These are phyloP conservation scores for Aspergillus calidoustus DNA, from an alignment of 2,329 filamentous ascomycete species.

Conservation along the genomic window DNA sequence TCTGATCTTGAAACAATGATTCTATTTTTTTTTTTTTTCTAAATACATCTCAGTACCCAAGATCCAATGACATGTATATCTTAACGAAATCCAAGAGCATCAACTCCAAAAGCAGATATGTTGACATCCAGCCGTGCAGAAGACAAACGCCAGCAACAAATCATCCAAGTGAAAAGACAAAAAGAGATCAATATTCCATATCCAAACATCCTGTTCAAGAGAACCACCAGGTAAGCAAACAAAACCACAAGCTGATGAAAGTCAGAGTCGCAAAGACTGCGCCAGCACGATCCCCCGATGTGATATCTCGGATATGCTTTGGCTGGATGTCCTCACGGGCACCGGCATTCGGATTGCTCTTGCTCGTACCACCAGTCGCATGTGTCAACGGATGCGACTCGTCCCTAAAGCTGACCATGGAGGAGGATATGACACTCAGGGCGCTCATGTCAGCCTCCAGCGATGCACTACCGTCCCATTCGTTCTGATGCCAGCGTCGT, in stretches of 20 bases:
- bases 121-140: background rate
- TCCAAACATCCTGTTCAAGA: conserved; percentile 25
- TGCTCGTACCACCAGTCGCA: conserved; percentile 63
- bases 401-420: conserved; percentile 32
- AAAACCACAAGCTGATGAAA: conserved; percentile 34
- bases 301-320: conserved; percentile 30
- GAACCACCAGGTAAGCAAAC: conserved; percentile 37
- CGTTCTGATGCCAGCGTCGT: conserved; percentile 45
- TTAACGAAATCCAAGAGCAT: background rate
- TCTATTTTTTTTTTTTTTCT: background rate
- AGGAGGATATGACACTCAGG: conserved; percentile 40
- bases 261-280: conserved; percentile 41
- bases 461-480: conserved; percentile 41
- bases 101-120: background rate
- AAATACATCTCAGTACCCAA: background rate
- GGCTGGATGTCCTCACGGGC: conserved; percentile 24
- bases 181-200: background rate
- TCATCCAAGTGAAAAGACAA: background rate
- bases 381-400: conserved; percentile 49
- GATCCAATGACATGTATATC: background rate
- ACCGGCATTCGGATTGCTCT: conserved; percentile 51
- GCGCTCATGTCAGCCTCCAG: conserved; percentile 50
- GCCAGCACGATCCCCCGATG: conserved; percentile 42
- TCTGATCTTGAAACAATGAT: background rate
- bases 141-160: background rate